Base-by-base conservation (phyloP, 2,329 filamentous ascomycete genomes). In the Aspergillus novofumigatus region DNA sequence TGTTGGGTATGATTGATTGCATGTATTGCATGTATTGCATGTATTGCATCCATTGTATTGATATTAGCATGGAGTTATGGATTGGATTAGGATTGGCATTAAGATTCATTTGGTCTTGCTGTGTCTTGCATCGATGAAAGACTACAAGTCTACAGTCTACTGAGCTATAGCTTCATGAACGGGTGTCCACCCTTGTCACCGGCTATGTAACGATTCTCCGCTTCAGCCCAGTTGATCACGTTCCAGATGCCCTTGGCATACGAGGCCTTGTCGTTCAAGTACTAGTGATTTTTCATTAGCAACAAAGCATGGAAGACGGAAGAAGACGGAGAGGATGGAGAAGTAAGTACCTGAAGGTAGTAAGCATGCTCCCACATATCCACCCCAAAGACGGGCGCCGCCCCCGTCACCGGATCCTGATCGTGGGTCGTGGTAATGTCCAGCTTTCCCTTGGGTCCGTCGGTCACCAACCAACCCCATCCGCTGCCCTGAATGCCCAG, bases 341-440 rank as follows among this genome's bases (percentile, higher is more conserved):
- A 3, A 29, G 62, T 59, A n/a, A n/a, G n/a, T n/a, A 87, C 85
- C 80, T 91, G 90, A 20, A 95, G 77, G 70, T 96, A 96, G 71
- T 95, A 96, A 0, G 91, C 91, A 77, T 96, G 91, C 78, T 96
- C 91, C 91, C 91, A 95, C 85, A 95, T 93, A 72, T 96, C 91
- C 2, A 96, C 81, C 0, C 90, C 91, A 52, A 97, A 78, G 26
- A 96, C 78, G 7, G 92, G 91, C 62, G 87, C 83, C 69, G 87
- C 88, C 28, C 89, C 90, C 45, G 92, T 80, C 21, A 96, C 82
- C 1, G 88, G 87, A 69, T 95, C 91, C 77, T 96, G 91, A 70
- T 96, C 91, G 72, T 91, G 91, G n/a, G 89, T 92, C 0, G 88
- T 91, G 8, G 88, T 80, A 62, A 96, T 90, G 56, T 85, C 82